A percentile compares a stretch with the other conserved stretches of the same genome.
Evolutionary conservation across 2,329 filamentous ascomycete genomes (phyloP).

Genomic region (Sclerotinia nivalis): DNA sequence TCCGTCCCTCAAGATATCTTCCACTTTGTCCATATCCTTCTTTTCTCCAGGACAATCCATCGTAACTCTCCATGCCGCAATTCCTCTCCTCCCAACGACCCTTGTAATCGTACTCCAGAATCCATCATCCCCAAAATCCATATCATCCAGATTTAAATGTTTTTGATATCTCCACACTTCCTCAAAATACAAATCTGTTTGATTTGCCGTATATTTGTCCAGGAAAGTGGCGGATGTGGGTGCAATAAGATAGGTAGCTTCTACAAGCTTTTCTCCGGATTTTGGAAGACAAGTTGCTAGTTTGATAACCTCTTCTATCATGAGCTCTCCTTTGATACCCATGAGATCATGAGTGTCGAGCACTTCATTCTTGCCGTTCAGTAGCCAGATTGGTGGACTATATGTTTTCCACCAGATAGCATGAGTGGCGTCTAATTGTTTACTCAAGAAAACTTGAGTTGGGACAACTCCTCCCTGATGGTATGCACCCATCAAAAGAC

Average conservation of each 20-base stretch:
- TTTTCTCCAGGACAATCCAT: constrained; percentile 12
- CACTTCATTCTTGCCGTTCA: constrained; percentile 73
- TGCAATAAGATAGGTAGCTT: constrained; percentile 70
- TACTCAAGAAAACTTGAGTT: constrained; percentile 72
- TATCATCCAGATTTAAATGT: constrained; percentile 77
- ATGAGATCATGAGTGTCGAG: constrained; percentile 73
- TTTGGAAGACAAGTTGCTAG: constrained; percentile 61
- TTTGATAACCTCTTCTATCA: constrained; percentile 59
- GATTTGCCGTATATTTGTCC: constrained; percentile 56
- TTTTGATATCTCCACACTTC: constrained; percentile 68
- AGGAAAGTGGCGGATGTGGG: constrained; percentile 71
- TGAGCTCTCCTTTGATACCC: constrained; percentile 62
- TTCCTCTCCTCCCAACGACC: constrained; percentile 64
- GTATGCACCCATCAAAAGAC: constrained; percentile 75
- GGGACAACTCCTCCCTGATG: constrained; percentile 80
- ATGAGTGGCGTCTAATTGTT: constrained; percentile 63
- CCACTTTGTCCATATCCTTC: not conserved
- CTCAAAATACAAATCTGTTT: constrained; percentile 57
- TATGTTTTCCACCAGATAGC: constrained; percentile 84
- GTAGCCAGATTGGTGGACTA: constrained; percentile 76
- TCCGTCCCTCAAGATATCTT: not conserved
- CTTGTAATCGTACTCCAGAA: constrained; percentile 69
- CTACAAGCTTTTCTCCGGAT: constrained; percentile 58
- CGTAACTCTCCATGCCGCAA: constrained; percentile 64
- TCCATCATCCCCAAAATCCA: constrained; percentile 77